Conservation (phyloP, 352 stramenopile genomes). For the Phytophthora citricola region DNA sequence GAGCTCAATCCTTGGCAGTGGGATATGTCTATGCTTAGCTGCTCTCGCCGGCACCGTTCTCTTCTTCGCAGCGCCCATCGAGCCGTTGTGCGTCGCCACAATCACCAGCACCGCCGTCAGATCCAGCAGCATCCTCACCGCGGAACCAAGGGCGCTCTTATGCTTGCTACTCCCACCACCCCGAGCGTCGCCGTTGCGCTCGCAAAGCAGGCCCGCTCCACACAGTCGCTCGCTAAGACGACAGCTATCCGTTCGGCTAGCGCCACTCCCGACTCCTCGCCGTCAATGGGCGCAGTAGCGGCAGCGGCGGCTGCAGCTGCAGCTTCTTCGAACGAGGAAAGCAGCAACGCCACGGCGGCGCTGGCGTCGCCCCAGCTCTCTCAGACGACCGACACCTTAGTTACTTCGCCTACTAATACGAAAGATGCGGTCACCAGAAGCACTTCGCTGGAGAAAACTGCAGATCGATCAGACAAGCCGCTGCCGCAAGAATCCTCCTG, state of each 20-base stretch:
- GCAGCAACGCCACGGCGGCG: constrained; percentile 4
- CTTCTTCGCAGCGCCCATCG: constrained; percentile 51
- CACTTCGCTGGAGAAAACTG: constrained; percentile 8
- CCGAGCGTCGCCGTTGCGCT: constrained; percentile 26
- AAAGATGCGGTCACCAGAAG: constrained; percentile 9
- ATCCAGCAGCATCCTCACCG: constrained; percentile 13
- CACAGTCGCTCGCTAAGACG: constrained; percentile 20
- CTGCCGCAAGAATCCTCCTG: constrained; percentile 39
- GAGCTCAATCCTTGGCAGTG: constrained; percentile 50
- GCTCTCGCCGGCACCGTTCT: constrained; percentile 55
- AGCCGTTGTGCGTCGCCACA: constrained; percentile 42
- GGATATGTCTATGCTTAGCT: constrained; percentile 72
- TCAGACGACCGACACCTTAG: constrained; percentile 3
- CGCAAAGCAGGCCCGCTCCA: constrained; percentile 10
- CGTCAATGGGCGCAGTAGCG: constrained; percentile 13
- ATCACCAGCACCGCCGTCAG: constrained; percentile 30
- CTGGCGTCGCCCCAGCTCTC: constrained; percentile 10
- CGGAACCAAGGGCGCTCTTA: constrained; percentile 7
- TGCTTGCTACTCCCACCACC: constrained; percentile 18
- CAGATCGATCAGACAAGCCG: constrained; percentile 12
- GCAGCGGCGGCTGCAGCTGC: constrained; percentile 6
- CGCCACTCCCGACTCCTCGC: constrained; percentile 21
- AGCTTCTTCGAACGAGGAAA: constrained; percentile 17
- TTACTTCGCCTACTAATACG: constrained; percentile 3
- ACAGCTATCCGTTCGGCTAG: constrained; percentile 30